phyloP scores from a whole-genome alignment of 306 rosid species.

The Pyrus pyrifolia region DNA sequence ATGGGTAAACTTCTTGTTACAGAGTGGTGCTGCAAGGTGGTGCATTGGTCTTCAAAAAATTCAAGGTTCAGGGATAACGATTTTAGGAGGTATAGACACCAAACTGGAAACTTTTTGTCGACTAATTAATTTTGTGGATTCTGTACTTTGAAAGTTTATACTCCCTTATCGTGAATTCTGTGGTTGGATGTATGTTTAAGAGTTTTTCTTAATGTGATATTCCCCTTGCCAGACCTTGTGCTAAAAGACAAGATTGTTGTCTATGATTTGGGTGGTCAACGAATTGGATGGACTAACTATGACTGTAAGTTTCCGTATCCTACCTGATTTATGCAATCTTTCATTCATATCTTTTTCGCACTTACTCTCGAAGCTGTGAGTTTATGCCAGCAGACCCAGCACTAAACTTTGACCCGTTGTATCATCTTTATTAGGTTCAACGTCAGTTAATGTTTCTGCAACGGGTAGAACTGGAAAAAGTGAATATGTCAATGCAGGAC shows the following conservation, averaged over 20 bases:
- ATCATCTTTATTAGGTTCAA: constrained; percentile 44
- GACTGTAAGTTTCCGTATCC: constrained; percentile 72
- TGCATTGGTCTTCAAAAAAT: constrained; percentile 89
- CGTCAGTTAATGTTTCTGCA: constrained; percentile 78
- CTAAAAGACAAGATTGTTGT: constrained; percentile 83
- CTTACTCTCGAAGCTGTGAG: neutral
- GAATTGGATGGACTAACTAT: constrained; percentile 90
- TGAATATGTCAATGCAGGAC: constrained; percentile 72
- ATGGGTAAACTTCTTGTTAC: constrained; percentile 22
- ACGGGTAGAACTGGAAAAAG: constrained; percentile 53
- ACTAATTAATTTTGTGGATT: neutral
- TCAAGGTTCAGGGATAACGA: constrained; percentile 71
- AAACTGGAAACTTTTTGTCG: neutral
- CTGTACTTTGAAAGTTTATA: neutral
- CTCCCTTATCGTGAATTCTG: neutral
- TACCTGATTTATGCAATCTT: neutral
- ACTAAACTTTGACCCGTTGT: neutral
- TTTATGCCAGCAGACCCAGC: neutral
- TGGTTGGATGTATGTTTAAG: neutral
- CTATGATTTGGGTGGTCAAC: constrained; percentile 79
- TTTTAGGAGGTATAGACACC: constrained; percentile 77
- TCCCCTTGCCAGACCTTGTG: constrained; percentile 67
- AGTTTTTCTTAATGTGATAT: neutral
- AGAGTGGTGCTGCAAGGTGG: constrained; percentile 76
- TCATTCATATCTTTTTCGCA: neutral